A percentile compares a stretch with the other conserved stretches of the same genome.
Evolutionary conservation across 371 early-diverging fungal species (phyloP).

Genomic region (Rhizomucor miehei): DNA sequence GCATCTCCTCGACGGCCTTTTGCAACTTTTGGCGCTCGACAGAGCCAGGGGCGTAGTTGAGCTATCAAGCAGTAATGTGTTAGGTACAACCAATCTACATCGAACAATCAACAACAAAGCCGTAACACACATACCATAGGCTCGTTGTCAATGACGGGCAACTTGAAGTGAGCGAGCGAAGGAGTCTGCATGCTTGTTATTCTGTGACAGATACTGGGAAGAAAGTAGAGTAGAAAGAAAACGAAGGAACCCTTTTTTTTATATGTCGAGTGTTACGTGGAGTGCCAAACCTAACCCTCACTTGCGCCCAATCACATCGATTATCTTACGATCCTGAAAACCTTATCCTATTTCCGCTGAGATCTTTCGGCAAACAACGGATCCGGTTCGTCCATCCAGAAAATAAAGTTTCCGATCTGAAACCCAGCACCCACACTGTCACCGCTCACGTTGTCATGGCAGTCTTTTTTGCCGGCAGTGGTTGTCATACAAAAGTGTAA

Average conservation of each 20-base stretch:
- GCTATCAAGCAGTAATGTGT: conserved; percentile 32
- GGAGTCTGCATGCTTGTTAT: conserved; percentile 29
- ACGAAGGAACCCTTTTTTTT: neutral
- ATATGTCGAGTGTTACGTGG: too few species aligned
- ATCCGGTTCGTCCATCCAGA: neutral
- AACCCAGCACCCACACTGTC: neutral
- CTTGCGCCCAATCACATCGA: too few species aligned
- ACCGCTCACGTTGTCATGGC: too few species aligned
- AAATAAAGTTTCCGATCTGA: conserved; percentile 8
- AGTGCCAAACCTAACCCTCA: too few species aligned
- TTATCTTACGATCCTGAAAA: too few species aligned
- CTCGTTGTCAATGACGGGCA: conserved; percentile 88
- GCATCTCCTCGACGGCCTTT: conserved; percentile 77
- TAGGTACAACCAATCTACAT: neutral
- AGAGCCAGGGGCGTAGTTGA: conserved; percentile 79
- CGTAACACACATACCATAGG: conserved; percentile 67
- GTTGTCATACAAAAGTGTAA: neutral
- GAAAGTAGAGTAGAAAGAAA: neutral
- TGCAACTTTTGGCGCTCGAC: conserved; percentile 72
- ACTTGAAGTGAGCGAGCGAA: conserved; percentile 67
- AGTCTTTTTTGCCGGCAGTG: neutral
- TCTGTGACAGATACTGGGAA: neutral
- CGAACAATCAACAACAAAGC: too few species aligned
- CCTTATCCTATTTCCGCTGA: neutral
- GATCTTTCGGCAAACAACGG: neutral